Evolutionary conservation across 2,329 filamentous ascomycete genomes (phyloP).

Genomic region (Xylogone sp.): DNA sequence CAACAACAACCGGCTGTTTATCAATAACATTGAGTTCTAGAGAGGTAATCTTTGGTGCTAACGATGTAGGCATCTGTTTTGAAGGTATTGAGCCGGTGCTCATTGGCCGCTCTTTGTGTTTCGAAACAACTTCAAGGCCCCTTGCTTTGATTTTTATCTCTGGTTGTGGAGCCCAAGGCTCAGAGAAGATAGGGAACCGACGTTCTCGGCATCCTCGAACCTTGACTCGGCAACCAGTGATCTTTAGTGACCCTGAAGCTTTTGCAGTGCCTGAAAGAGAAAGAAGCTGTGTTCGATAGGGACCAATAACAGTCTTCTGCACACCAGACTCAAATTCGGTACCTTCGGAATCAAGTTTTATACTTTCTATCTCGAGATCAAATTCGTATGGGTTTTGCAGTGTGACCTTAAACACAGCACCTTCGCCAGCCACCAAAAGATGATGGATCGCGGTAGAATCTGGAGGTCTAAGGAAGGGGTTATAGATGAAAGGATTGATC

Average conservation of each 20-base stretch:
- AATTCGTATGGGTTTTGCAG: constrained; percentile 95
- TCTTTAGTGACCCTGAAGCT: constrained; percentile 62
- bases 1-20: constrained; percentile 70
- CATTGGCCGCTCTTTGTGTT: constrained; percentile 24
- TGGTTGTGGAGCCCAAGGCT: constrained; percentile 68
- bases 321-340: constrained; percentile 64
- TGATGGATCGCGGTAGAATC: constrained; percentile 58
- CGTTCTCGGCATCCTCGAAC: constrained; percentile 79
- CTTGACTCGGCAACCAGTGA: constrained; percentile 76
- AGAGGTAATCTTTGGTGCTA: constrained; percentile 42
- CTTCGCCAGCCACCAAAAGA: constrained; percentile 75
- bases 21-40: constrained; percentile 72
- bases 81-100: constrained; percentile 24
- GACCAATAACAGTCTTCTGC: constrained; percentile 67
- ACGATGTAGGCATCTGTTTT: constrained; percentile 35
- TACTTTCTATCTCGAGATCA: constrained; percentile 81
- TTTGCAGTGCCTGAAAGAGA: constrained; percentile 66
- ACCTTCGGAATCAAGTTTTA: constrained; percentile 72
- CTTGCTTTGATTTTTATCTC: constrained; percentile 74
- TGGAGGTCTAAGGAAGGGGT: constrained; percentile 75
- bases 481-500: constrained; percentile 87
- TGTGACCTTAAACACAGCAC: constrained; percentile 73
- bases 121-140: constrained; percentile 50
- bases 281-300: constrained; percentile 78
- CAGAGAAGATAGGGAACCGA: constrained; percentile 77